Conservation (phyloP, 306 rosid species). For the Comarum palustre region DNA sequence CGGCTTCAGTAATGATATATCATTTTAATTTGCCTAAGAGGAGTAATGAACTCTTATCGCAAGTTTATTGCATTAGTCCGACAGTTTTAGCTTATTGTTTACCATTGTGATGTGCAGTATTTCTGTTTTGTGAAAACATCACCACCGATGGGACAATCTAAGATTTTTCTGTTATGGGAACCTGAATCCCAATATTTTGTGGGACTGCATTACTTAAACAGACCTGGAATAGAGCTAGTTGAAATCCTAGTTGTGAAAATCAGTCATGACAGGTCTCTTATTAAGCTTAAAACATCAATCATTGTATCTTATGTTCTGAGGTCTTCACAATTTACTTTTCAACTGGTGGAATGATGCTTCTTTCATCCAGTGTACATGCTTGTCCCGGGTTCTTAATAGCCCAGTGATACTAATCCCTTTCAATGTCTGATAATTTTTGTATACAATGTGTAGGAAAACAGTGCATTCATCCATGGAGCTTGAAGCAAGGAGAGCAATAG, state of each 20-base stretch:
- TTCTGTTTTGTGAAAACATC: neutral
- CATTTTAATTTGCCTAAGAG: neutral
- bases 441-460: conserved; percentile 43
- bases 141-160: neutral
- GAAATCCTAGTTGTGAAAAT: neutral
- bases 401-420: neutral
- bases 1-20: neutral
- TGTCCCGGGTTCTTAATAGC: neutral
- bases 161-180: neutral
- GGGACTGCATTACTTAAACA: neutral
- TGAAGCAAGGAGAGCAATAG: conserved; percentile 66
- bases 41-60: neutral
- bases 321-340: neutral
- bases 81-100: neutral
- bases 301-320: neutral
- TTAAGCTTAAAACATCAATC: neutral
- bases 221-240: neutral
- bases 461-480: conserved; percentile 52
- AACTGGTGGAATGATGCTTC: neutral
- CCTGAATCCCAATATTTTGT: neutral
- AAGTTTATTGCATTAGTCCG: neutral
- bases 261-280: neutral
- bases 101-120: neutral
- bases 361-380: neutral
- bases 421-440: neutral